phyloP scores from a whole-genome alignment of 495 filamentous ascomycete genomes.

The Massariosphaeria phaeospora region DNA sequence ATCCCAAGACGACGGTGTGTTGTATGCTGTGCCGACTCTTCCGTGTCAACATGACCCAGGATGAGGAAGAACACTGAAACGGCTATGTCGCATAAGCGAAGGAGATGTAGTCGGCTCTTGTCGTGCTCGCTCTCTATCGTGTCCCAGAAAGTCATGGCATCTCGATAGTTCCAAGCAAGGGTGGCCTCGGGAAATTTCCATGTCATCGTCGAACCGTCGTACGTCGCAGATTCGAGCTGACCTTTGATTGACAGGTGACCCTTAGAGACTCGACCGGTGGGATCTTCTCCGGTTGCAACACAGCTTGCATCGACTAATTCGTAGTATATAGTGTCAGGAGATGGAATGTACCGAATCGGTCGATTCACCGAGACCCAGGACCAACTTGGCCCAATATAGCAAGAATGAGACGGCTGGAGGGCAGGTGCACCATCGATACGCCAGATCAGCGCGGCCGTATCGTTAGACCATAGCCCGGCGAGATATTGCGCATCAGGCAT shows the following conservation, averaged over 20 bases:
- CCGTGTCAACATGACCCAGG: too few species aligned
- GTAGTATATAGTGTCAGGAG: not conserved
- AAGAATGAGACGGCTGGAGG: not conserved
- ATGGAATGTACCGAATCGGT: not conserved
- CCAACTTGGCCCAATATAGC: slow-evolving; percentile 7
- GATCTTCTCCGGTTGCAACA: not conserved
- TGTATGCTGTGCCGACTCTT: too few species aligned
- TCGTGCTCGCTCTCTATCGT: too few species aligned
- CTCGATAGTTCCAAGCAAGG: too few species aligned
- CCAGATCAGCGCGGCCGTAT: not conserved
- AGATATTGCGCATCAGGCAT: not conserved
- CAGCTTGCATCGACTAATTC: not conserved
- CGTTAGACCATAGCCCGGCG: slow-evolving; percentile 2
- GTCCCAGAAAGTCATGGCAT: too few species aligned
- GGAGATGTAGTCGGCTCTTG: too few species aligned
- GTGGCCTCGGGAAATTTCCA: too few species aligned
- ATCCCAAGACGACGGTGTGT: too few species aligned
- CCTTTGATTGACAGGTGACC: not conserved
- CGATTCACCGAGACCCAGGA: slow-evolving; percentile 1
- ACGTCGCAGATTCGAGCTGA: not conserved
- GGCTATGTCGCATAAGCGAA: too few species aligned
- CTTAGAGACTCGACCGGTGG: not conserved
- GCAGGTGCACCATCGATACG: not conserved
- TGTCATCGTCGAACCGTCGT: too few species aligned
- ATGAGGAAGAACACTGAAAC: too few species aligned